Percentiles rank a stretch among this genome's conserved stretches.
phyloP scores from a whole-genome alignment of 2,329 filamentous ascomycete species.

The Diplodia scrobiculata region DNA sequence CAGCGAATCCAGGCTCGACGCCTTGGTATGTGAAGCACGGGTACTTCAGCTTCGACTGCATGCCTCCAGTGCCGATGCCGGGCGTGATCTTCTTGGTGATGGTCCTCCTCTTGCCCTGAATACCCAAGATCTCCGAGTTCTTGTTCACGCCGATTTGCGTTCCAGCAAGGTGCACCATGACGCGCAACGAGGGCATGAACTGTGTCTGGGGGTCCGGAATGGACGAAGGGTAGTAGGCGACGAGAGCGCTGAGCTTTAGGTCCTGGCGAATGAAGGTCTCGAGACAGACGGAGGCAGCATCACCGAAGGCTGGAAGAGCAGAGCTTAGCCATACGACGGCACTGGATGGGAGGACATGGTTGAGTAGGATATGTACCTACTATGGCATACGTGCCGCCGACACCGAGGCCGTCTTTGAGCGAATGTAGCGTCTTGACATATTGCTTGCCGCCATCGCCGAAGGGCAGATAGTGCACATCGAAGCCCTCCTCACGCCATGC shows the following conservation, averaged over 20 bases:
- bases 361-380: constrained; percentile 52
- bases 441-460: constrained; percentile 53
- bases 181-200: constrained; percentile 49
- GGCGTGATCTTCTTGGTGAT: constrained; percentile 54
- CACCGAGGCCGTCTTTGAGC: constrained; percentile 57
- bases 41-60: constrained; percentile 47
- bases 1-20: constrained; percentile 67
- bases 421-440: constrained; percentile 53
- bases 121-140: constrained; percentile 55
- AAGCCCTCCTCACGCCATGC: constrained; percentile 65
- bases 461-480: constrained; percentile 58
- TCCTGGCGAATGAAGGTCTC: constrained; percentile 57
- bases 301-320: constrained; percentile 56
- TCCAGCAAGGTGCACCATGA: constrained; percentile 62
- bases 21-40: constrained; percentile 59
- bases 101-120: constrained; percentile 55
- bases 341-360: background rate
- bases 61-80: constrained; percentile 55
- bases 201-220: constrained; percentile 57
- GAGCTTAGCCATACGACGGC: background rate
- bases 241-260: constrained; percentile 58
- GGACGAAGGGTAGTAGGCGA: constrained; percentile 64
- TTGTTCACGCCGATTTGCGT: constrained; percentile 53
- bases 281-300: constrained; percentile 62
- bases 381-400: constrained; percentile 64